These are phyloP conservation scores for Chamaenerion angustifolium DNA, from an alignment of 345 rosid genomes.

Conservation along the genomic window DNA sequence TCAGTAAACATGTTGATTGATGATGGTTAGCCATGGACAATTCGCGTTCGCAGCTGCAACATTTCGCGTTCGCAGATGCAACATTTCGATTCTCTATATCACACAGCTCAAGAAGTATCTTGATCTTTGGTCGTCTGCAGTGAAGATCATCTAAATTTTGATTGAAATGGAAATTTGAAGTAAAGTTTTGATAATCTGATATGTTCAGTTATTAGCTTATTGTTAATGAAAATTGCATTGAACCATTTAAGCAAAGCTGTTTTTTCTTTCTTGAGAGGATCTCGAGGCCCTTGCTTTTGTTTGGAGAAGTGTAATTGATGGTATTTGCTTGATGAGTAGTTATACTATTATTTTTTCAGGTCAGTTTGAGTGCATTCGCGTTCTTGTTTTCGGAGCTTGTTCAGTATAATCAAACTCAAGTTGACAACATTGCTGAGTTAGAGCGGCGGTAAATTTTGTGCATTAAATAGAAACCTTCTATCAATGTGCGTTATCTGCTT, in stretches of 20 bases:
- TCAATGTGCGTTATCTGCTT: neutral
- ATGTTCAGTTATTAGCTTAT: neutral
- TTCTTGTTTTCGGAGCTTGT: slow-evolving; percentile 70
- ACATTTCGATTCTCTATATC: too few species aligned
- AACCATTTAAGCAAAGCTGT: neutral
- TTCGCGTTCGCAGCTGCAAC: too few species aligned
- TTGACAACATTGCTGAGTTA: slow-evolving; percentile 87
- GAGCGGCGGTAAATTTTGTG: slow-evolving; percentile 57
- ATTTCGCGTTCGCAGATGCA: too few species aligned
- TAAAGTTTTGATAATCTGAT: too few species aligned
- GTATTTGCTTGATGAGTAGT: neutral
- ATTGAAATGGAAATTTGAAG: too few species aligned
- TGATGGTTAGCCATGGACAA: too few species aligned
- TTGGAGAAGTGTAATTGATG: neutral
- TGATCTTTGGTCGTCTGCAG: too few species aligned
- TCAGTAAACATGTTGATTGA: too few species aligned
- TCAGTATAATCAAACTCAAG: slow-evolving; percentile 93
- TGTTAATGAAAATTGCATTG: neutral
- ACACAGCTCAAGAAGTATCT: too few species aligned
- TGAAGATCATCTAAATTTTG: too few species aligned
- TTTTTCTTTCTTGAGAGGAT: neutral
- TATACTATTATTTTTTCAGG: slow-evolving; percentile 17
- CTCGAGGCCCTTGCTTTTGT: too few species aligned
- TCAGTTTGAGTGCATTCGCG: slow-evolving; percentile 38
- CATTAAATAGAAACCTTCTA: neutral